Evolutionary conservation across 2,329 filamentous ascomycete species (phyloP).

Genomic region (Nakataea oryzae): DNA sequence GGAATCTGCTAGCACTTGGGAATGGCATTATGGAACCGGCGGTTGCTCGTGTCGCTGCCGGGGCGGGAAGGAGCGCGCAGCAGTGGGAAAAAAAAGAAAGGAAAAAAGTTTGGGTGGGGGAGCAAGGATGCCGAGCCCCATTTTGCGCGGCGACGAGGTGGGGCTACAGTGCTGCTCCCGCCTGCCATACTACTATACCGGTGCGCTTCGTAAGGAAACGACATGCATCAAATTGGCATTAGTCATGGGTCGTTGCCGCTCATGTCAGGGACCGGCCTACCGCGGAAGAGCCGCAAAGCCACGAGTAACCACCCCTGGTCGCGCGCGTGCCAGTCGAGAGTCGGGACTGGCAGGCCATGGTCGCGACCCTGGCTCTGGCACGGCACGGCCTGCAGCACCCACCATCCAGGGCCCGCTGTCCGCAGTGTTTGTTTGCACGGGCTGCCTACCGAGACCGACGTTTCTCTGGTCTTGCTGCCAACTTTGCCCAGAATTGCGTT

Average conservation of each 20-base stretch:
- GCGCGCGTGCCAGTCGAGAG: too few relatives aligned
- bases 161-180: neutral
- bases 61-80: too few relatives aligned
- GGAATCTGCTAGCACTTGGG: neutral
- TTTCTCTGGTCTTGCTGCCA: neutral
- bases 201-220: neutral
- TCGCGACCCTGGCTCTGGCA: too few relatives aligned
- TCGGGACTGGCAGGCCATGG: too few relatives aligned
- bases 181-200: too few relatives aligned
- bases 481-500: neutral
- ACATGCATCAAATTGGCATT: too few relatives aligned
- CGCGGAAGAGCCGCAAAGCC: neutral
- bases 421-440: neutral
- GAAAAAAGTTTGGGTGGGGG: neutral
- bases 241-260: neutral
- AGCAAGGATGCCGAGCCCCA: neutral
- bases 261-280: neutral
- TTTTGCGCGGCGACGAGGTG: neutral
- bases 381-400: too few relatives aligned
- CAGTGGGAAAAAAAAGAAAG: too few relatives aligned
- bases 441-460: too few relatives aligned
- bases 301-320: neutral
- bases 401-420: neutral
- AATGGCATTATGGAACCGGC: neutral
- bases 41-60: neutral